Percentiles rank a stretch among this genome's conserved stretches.
These are phyloP conservation scores for Rubia yunnanensis DNA, from an alignment of 257 asterid species.

Conservation along the genomic window DNA sequence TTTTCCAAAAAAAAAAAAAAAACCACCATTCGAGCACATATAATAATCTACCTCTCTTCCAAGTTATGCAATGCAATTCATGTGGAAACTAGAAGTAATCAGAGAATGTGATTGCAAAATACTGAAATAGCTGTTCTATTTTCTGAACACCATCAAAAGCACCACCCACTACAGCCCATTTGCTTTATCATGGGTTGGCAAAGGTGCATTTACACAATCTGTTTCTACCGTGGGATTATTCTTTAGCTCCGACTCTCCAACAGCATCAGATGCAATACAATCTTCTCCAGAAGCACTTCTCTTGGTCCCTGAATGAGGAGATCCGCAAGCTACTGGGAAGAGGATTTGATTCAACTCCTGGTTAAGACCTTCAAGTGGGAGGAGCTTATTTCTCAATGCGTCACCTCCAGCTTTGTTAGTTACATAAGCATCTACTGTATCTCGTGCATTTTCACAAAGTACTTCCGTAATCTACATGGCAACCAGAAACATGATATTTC, in stretches of 20 bases:
- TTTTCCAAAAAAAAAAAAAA: too few species aligned
- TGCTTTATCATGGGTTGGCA: not conserved
- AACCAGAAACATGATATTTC: not conserved
- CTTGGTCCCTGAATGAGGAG: slow-evolving; percentile 18
- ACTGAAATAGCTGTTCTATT: not conserved
- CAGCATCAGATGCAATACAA: slow-evolving; percentile 16
- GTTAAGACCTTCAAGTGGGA: slow-evolving; percentile 32
- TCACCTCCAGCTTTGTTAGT: slow-evolving; percentile 25
- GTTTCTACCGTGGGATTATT: slow-evolving; percentile 15
- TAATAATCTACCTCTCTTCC: too few species aligned
- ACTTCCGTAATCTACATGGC: slow-evolving; percentile 49
- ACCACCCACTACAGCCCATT: not conserved
- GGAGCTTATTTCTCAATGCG: slow-evolving; percentile 35
- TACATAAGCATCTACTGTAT: slow-evolving; percentile 32
- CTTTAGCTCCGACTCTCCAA: slow-evolving; percentile 9
- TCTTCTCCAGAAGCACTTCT: slow-evolving; percentile 12
- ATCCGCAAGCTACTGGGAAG: slow-evolving; percentile 24
- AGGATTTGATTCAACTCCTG: slow-evolving; percentile 46
- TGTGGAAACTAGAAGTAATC: too few species aligned
- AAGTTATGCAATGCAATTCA: too few species aligned
- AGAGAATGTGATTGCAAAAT: too few species aligned
- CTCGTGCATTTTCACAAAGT: slow-evolving; percentile 34
- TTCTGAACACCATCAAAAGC: not conserved
- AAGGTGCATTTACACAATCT: slow-evolving; percentile 11
- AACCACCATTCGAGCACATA: too few species aligned